Base-by-base conservation (phyloP, 208 protist genomes). In the Trypanosoma grayi region DNA sequence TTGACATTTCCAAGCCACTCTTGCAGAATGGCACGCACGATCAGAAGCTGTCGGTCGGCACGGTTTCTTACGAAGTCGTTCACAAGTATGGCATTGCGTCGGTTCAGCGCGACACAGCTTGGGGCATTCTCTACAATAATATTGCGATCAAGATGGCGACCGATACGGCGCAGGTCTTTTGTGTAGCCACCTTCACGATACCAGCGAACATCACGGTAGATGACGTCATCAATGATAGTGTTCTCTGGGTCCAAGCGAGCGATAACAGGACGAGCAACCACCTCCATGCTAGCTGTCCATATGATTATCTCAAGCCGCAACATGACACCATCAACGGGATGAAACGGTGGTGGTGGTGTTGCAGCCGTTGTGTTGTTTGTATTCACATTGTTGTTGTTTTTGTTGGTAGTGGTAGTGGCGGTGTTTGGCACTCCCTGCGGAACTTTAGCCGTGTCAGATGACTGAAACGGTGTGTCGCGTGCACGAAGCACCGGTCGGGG, bases 71-170 rank as follows among this genome's bases (percentile, higher is more conserved):
- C 75, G 70, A 94, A 97, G 50, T 90, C 90, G 9, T 68, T 80
- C n/a, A 97, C 84, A 24, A 97, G 68, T 41, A 97, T 87, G 13
- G 86, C 79, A 62, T 94, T 83, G 50, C 55, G 43, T 34, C 84
- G 77, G 64, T 97, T 97, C 40, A 87, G 61, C 28, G 58, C 55
- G 18, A 97, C 88, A 6, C 79, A 92, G n/a, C 75, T 60, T n/a
- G 86, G 74, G n/a, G 84, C 77, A 72, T 97, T 97, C 61, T 97
- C 87, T n/a, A 97, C 75, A 60, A 97, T 94, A 43, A 90, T 79
- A 28, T 79, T 71, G 54, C 77, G 77, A n/a, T 85, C 66, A 57
- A 97, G 71, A 14, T 36, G 24, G 0, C 91, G 81, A 10, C 91
- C 91, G 0, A 97, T 75, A 10, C 79, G 86, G 27, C 76, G 73